Conservation (phyloP, 257 asterid species). For the Hygrophila difformis region DNA sequence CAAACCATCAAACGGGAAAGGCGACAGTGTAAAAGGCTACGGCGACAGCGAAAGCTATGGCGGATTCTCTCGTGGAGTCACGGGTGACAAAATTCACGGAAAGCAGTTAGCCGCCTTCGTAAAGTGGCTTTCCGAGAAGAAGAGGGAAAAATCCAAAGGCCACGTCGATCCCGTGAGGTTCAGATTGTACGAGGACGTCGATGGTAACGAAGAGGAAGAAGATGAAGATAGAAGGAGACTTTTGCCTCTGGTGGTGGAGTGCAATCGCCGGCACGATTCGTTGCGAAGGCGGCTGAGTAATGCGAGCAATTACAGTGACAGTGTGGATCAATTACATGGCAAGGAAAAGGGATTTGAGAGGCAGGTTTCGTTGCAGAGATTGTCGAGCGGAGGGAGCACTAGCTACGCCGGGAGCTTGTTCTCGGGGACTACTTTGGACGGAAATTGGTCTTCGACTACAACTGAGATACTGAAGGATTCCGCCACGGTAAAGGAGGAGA, state of each 20-base stretch:
- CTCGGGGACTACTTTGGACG: slow-evolving; percentile 67
- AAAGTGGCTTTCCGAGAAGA: slow-evolving; percentile 56
- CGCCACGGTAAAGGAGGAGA: slow-evolving; percentile 26
- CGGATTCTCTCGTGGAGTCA: slow-evolving; percentile 27
- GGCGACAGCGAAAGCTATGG: slow-evolving; percentile 15
- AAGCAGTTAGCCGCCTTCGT: slow-evolving; percentile 55
- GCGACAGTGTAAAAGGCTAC: background rate
- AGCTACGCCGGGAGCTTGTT: slow-evolving; percentile 77
- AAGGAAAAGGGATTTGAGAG: slow-evolving; percentile 42
- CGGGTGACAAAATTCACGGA: slow-evolving; percentile 65
- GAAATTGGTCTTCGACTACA: slow-evolving; percentile 52
- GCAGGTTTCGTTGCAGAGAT: slow-evolving; percentile 52
- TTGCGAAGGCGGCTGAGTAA: slow-evolving; percentile 29
- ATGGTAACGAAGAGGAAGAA: slow-evolving; percentile 25
- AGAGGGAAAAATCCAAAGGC: slow-evolving; percentile 26
- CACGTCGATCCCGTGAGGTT: slow-evolving; percentile 36
- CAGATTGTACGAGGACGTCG: slow-evolving; percentile 24
- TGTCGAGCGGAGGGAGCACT: slow-evolving; percentile 66
- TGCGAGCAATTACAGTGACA: slow-evolving; percentile 26
- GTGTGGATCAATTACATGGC: slow-evolving; percentile 16
- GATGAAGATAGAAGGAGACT: slow-evolving; percentile 34
- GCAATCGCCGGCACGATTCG: slow-evolving; percentile 21
- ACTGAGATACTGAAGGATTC: slow-evolving; percentile 36
- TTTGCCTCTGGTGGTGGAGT: slow-evolving; percentile 29
- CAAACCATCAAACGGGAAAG: slow-evolving; percentile 7